Base-by-base conservation (phyloP, 305 asterid species). In the Caryopteris hybrid region DNA sequence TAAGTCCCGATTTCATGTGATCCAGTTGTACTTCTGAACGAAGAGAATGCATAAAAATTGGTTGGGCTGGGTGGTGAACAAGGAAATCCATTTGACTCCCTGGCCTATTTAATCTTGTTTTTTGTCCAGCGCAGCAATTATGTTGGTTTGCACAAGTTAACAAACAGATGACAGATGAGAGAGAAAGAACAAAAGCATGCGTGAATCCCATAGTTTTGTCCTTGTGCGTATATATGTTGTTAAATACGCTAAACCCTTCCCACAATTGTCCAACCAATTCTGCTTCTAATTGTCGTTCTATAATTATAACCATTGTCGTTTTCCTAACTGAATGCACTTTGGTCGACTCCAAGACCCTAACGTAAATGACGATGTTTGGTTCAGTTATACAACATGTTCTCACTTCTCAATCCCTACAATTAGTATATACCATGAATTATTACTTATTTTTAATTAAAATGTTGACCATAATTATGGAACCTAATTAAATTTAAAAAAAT, bases 181-280 rank as follows among this genome's bases (percentile, higher is more conserved):
- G 38, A 61, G 46, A 60, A 60, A 39, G 17, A 56, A 60, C 57
- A 48, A 60, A 70, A 50, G 27, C 62, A 18, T 23, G 25, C 51
- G 61, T 9, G 46, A 69, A 39, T 68, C 41, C 51, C 66, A 65
- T 56, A 45, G 51, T 57, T 65, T 64, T 65, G 61, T 74, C 18
- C 39, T 31, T 51, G 9, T 74, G 56, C 59, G 23, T 59, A 41
- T 47, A 33, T 23, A 39, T 2, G 48, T 59, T 50, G 42, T 29
- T 18, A 42, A 43, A 33, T 14, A 5, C 50, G 18, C 14, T 11
- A 41, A 20, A 41, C 3, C 21, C 22, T 12, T 41, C 39, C 25
- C 48, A 61, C 21, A 38, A 18, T 1, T 51, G 10, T 14, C 41
- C 62, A 69, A 68, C 57, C 12, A 68, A 43, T n/a, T n/a, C n/a